A percentile compares a stretch with the other conserved stretches of the same genome.
These are phyloP conservation scores for Combretum micranthum DNA, from an alignment of 345 rosid genomes.

Conservation along the genomic window DNA sequence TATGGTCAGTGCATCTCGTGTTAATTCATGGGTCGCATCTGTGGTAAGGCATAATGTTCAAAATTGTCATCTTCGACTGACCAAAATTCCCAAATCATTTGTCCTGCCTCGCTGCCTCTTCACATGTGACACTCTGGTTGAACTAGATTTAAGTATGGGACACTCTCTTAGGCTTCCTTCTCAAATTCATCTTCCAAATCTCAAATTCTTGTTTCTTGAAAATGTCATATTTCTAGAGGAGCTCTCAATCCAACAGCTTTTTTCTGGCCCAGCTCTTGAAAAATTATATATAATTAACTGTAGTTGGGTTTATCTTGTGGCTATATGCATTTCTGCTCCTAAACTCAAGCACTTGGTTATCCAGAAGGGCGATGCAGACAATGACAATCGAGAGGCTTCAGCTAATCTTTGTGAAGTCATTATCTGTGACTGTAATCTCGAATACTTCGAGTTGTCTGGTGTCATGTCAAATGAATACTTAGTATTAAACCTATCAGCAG, in stretches of 20 bases:
- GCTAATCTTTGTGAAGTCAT: not conserved
- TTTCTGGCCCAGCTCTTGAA: conserved; percentile 1
- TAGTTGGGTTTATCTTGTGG: conserved; percentile 1
- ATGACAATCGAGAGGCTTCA: not conserved
- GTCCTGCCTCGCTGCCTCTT: not conserved
- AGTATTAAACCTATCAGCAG: not conserved
- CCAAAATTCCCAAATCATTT: not conserved
- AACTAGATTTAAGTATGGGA: not conserved
- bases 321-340: not conserved
- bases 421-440: not conserved
- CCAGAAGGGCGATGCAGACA: too few species aligned
- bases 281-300: not conserved
- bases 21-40: too few species aligned
- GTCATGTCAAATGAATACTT: not conserved
- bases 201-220: conserved; percentile 3
- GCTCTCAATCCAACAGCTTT: not conserved
- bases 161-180: not conserved
- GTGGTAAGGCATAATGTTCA: too few species aligned
- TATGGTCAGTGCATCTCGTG: too few species aligned
- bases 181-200: not conserved
- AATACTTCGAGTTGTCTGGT: not conserved
- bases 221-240: not conserved
- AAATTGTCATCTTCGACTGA: too few species aligned
- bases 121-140: not conserved
- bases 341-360: not conserved